Evolutionary conservation across 2,329 filamentous ascomycete species (phyloP).

Genomic region (Botrytis cinerea): DNA sequence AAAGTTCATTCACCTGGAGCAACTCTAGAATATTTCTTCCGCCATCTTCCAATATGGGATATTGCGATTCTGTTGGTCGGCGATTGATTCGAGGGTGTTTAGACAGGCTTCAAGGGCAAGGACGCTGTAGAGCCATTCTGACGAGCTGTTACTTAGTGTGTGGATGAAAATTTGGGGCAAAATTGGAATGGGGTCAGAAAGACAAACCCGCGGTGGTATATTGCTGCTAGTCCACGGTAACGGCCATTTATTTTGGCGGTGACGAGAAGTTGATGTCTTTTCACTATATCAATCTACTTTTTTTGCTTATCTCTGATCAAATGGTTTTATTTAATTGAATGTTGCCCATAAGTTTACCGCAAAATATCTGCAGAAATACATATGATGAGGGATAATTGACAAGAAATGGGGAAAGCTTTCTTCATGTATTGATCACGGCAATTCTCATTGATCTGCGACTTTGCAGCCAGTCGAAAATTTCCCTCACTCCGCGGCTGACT

Average conservation of each 20-base stretch:
- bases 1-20: conserved; percentile 14
- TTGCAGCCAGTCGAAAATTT: not conserved
- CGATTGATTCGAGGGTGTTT: conserved; percentile 26
- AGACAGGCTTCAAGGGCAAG: too few relatives aligned
- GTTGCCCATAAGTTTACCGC: not conserved
- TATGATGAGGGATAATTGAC: not conserved
- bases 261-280: conserved; percentile 38
- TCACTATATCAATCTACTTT: conserved; percentile 31
- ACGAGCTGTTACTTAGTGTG: not conserved
- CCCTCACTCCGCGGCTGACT: not conserved
- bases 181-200: not conserved
- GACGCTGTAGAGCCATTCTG: conserved; percentile 5
- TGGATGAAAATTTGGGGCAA: not conserved
- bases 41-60: not conserved
- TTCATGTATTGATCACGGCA: not conserved
- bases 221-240: conserved; percentile 36
- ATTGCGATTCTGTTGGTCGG: conserved; percentile 30
- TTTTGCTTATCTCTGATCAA: not conserved
- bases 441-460: not conserved
- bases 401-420: not conserved
- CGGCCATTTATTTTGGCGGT: conserved; percentile 34
- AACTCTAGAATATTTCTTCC: conserved; percentile 12
- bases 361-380: not conserved
- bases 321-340: not conserved
- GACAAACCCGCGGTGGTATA: conserved; percentile 26